Base-by-base conservation (phyloP, 2,329 filamentous ascomycete species). In the Hypoxylon sp. region DNA sequence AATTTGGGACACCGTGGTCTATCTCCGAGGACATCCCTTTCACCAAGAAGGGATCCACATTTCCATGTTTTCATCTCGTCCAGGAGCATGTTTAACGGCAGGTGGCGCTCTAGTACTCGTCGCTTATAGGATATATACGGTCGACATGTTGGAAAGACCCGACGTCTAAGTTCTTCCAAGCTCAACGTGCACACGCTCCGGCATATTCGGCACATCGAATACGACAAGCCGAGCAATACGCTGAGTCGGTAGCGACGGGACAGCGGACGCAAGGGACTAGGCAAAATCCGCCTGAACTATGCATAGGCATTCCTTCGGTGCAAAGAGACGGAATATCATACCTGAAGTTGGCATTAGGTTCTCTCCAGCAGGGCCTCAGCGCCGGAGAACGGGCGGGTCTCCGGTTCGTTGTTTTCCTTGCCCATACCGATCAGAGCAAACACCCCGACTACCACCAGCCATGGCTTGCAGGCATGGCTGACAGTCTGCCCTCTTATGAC, bases 321-420 rank as follows among this genome's bases (percentile, higher is more conserved):
- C 28, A 60, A 22, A 42, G 71, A 58, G 45, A 69, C 8, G 70
- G 69, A 2, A 65, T 72, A 24, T 71, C 70, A 1, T 73, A 72
- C 33, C 54, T 73, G 8, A 71, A 70, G 18, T 53, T 56, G 2
- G 70, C 68, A 9, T 48, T 72, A 18, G 71, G 71, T 16, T 71
- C 71, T 8, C 51, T 73, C 1, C 68, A 65, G 32, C 60, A 73
- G 14, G 71, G 71, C 2, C 53, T 72, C 3, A 61, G 48, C 32
- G 28, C 1, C 0, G 36, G 50, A 7, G 71, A 73, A 36, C 55
- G 71, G n/a, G 24, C 20, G 12, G 33, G 48, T 2, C 53, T 72
- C 22, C 38, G 63, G n/a, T 58, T 73, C 18, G 64, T 72, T 11
- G 71, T 73, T 4, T 57, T 74, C 46, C 65, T 73, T n/a, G 72